Evolutionary conservation across 805 yeast genomes (phyloP).

Genomic region (Metschnikowia anglica): DNA sequence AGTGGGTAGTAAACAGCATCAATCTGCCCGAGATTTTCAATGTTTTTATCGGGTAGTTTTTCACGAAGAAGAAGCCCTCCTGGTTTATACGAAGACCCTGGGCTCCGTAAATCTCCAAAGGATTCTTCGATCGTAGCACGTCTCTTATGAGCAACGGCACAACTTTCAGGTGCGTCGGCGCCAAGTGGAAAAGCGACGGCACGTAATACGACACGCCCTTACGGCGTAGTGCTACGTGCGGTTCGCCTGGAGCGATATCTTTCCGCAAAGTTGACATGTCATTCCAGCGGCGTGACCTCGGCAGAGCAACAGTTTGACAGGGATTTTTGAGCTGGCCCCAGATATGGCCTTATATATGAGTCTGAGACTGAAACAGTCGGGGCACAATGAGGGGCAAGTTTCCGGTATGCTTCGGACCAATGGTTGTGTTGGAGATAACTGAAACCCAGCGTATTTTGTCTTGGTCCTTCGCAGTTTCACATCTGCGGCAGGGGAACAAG

Average conservation of each 20-base stretch:
- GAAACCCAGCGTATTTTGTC: no score
- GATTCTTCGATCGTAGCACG: conserved; percentile 19
- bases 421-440: no score
- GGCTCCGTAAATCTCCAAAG: conserved; percentile 19
- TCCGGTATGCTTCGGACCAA: no score
- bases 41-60: conserved; percentile 35
- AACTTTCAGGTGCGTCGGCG: conserved; percentile 25
- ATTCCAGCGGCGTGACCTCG: not conserved
- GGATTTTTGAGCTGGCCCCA: not conserved
- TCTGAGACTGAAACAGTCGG: no score
- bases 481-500: no score
- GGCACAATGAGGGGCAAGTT: no score
- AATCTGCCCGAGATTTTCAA: conserved; percentile 31
- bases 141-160: conserved; percentile 34
- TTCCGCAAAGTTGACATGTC: conserved; percentile 12
- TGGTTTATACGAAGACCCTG: conserved; percentile 17
- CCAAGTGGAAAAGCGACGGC: conserved; percentile 35
- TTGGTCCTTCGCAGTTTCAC: no score
- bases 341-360: no score
- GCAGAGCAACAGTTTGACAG: not conserved
- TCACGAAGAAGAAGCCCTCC: conserved; percentile 21
- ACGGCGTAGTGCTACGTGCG: conserved; percentile 32
- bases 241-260: conserved; percentile 38
- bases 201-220: conserved; percentile 28
- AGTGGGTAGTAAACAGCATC: conserved; percentile 12